Percentiles rank a stretch among this genome's conserved stretches.
phyloP scores from a whole-genome alignment of 495 filamentous ascomycete species.

The Aspergillus taichungensis region DNA sequence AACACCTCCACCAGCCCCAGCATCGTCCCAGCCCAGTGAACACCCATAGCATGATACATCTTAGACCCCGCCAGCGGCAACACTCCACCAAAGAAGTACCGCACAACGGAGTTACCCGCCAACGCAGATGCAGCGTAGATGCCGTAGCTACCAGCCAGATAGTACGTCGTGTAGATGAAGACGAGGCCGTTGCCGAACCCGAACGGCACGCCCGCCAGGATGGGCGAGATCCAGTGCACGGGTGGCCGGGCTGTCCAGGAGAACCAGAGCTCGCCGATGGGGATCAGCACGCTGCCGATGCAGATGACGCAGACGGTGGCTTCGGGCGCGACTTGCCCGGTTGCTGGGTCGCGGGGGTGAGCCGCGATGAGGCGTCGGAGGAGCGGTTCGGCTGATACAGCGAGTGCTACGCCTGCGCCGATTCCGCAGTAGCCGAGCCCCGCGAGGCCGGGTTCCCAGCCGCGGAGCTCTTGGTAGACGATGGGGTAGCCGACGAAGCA shows the following conservation, averaged over 20 bases:
- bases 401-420: slow-evolving; percentile 58
- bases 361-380: slow-evolving; percentile 50
- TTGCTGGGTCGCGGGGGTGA: slow-evolving; percentile 61
- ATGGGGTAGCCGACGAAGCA: slow-evolving; percentile 68
- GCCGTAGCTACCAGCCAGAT: slow-evolving; percentile 61
- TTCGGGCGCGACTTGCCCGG: slow-evolving; percentile 53
- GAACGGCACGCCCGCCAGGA: slow-evolving; percentile 65
- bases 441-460: slow-evolving; percentile 54
- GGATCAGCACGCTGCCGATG: slow-evolving; percentile 52
- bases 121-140: slow-evolving; percentile 64
- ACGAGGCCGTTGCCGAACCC: slow-evolving; percentile 59
- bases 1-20: slow-evolving; percentile 55
- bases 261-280: slow-evolving; percentile 62
- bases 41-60: slow-evolving; percentile 56
- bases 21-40: slow-evolving; percentile 68
- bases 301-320: slow-evolving; percentile 59
- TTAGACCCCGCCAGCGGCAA: slow-evolving; percentile 59
- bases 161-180: slow-evolving; percentile 66
- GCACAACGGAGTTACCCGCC: slow-evolving; percentile 57
- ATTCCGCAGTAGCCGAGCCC: slow-evolving; percentile 68
- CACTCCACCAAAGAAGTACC: slow-evolving; percentile 50
- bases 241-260: slow-evolving; percentile 63
- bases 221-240: slow-evolving; percentile 62
- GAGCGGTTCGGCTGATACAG: slow-evolving; percentile 51
- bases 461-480: slow-evolving; percentile 59